Base-by-base conservation (phyloP, 1,284 basidiomycete species). In the Cutaneotrichosporon sp. region DNA sequence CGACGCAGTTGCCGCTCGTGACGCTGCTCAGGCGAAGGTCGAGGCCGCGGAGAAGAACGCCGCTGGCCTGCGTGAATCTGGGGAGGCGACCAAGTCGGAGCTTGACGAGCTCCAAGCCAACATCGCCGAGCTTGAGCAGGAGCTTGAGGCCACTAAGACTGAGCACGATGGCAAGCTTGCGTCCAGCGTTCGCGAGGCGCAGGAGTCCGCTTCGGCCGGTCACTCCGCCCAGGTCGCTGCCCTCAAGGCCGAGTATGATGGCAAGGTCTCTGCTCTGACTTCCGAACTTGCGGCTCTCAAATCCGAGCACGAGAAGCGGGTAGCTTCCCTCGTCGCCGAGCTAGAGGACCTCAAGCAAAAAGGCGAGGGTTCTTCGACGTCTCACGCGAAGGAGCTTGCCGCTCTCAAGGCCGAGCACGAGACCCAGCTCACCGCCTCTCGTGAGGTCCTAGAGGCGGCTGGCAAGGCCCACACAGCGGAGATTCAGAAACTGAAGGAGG, bases 401-500 rank as follows among this genome's bases (percentile, higher is more conserved):
- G 16, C 34, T 22, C 51, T 48, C 33, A 37, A 42, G 33, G 38
- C 46, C 10, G 39, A 42, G 29, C 51, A 45, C 24, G 42, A 65
- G 45, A 32, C 49, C 16, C 55, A 55, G 33, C 52, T 57, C 22
- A 29, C 48, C 16, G 22, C 43, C 14, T 35, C 47, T 14, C 6
- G 61, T n/a, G 61, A 57, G 27, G 37, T 52, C 1, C 55, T 61
- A 32, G 49, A 61, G 52, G 43, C 51, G 12, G 46, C 61, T 10
- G 33, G 49, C 2, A 49, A 52, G 22, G 55, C 61, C 3, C 65
- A 66, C 41, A 31, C 48, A 16, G 55, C 61, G 9, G 65, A 65
- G 51, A 43, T 68, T 27, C 59, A 64, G 35, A 47, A 59, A 2
- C 46, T 65, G 10, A 48, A 54, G n/a, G 54, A 61, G n/a, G 39